Base-by-base conservation (phyloP, 345 rosid species). In the Rhodomyrtus tomentosa region DNA sequence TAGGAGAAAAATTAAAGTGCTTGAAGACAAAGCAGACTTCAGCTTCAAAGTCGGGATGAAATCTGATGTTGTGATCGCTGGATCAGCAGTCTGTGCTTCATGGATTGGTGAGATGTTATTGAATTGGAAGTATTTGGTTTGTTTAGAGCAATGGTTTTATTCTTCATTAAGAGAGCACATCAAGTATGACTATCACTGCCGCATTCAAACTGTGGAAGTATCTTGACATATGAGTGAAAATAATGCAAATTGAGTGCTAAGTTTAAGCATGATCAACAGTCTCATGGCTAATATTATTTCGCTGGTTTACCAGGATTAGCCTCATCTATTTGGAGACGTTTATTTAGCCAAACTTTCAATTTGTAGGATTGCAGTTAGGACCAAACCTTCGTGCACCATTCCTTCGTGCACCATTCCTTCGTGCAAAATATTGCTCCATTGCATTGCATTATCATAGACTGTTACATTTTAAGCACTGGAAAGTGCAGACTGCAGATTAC, bases 11-110 rank as follows among this genome's bases (percentile, higher is more conserved):
- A 95, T 96, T 88, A 96, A 92, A 89, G 98, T 96, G 84, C 90
- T 96, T 68, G 99, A 96, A 86, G 99, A 96, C 89, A 93, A 90
- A 91, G 95, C 95, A 80, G 98, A 92, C 50, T 91, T 93, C 74
- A 95, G 99, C 93, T 96, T 93, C 91, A 96, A 96, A 90, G 91
- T 95, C 85, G 94, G 98, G 76, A 95, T 95, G 97, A 95, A 96
- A 90, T 95, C 99, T 62, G 98, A 96, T 89, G 90, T 96, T 87
- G 96, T 96, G 87, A 92, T 94, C 90, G 97, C 98, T 73, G 99
- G 99, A 86, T 96, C 99, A 68, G 99, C 99, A 54, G 99, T 96
- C 55, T 96, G 98, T 91, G 95, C 95, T 58, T 91, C 96, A 56
- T 96, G 99, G 99, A 93, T 96, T 81, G 99, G 99, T 96, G 85